These are phyloP conservation scores for Aspergillus ostianus DNA, from an alignment of 495 filamentous ascomycete species.

Conservation along the genomic window DNA sequence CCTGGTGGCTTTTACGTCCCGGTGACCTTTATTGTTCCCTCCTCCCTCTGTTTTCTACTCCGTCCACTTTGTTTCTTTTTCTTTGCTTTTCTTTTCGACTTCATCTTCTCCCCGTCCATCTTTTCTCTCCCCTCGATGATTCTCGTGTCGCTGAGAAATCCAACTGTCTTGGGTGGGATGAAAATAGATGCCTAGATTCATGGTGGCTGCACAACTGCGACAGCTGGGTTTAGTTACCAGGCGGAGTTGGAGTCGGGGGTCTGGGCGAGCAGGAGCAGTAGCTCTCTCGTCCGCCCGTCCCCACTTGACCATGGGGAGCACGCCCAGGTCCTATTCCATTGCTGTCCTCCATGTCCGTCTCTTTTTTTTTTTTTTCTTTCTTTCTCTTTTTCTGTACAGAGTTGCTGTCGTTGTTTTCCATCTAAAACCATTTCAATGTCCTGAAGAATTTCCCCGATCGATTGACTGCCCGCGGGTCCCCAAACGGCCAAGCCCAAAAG, in stretches of 20 bases:
- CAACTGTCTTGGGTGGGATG: not conserved
- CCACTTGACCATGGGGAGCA: not conserved
- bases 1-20: slow-evolving; percentile 9
- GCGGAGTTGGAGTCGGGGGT: not conserved
- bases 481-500: too few relatives aligned
- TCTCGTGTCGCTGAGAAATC: not conserved
- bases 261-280: too few relatives aligned
- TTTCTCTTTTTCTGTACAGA: not conserved
- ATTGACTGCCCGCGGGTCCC: too few relatives aligned
- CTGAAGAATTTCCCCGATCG: too few relatives aligned
- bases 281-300: slow-evolving; percentile 3
- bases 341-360: too few relatives aligned
- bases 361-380: too few relatives aligned
- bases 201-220: not conserved
- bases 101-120: not conserved
- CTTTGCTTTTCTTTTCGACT: not conserved
- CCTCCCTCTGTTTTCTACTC: not conserved
- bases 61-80: not conserved
- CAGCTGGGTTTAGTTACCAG: not conserved
- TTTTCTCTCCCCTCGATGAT: not conserved
- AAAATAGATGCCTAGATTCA: not conserved
- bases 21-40: not conserved
- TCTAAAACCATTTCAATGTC: too few relatives aligned
- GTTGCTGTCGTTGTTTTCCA: too few relatives aligned
- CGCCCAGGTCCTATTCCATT: too few relatives aligned